Base-by-base conservation (phyloP, 129 eudicot species). In the Flaveria sonorensis region DNA sequence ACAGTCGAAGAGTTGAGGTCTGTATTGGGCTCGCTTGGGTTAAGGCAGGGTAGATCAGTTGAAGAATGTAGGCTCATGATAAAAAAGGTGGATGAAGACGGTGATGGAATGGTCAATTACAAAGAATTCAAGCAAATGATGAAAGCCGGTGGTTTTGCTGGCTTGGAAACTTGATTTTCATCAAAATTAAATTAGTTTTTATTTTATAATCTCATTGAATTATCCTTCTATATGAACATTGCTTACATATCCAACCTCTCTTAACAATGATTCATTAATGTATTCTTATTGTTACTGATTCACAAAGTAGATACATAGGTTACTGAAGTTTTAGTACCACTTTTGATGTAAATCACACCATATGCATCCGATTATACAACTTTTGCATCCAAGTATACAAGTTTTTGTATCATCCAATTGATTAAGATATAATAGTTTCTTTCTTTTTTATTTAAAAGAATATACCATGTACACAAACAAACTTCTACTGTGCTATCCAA, bases 131-230 rank as follows among this genome's bases (percentile, higher is more conserved):
- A 78, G 76, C 91, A 88, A 80, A 93, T 93, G 98, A 93, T 93
- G 97, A 93, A 90, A 77, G 88, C 97, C 16, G 98, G 98, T 18
- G 98, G 98, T 28, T 93, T 90, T 82, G 97, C 91, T 28, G 89
- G 95, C 21, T 82, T 90, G 86, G 75, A 80, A 70, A 68, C 63
- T 67, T 80, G 52, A 80, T 39, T 48, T 7, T 62, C 21, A 48
- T 23, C 13, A 14, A 42, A 42, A 63, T 15, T 39, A 73, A 70
- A 68, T 32, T 65, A n/a, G 28, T 77, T 45, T 43, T 64, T 64
- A 18, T 18, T 66, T 65, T 9, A n/a, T n/a, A 3, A 24, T n/a
- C 7, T 36, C 3, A 23, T 65, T 43, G 56, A 1, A 4, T 48
- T 61, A 23, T 57, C 21, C 1, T 74, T 28, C 39, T 24, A 14